Percentiles rank a stretch among this genome's conserved stretches.
These are phyloP conservation scores for Karstenula rhodostoma DNA, from an alignment of 2,329 filamentous ascomycete species.

Conservation along the genomic window DNA sequence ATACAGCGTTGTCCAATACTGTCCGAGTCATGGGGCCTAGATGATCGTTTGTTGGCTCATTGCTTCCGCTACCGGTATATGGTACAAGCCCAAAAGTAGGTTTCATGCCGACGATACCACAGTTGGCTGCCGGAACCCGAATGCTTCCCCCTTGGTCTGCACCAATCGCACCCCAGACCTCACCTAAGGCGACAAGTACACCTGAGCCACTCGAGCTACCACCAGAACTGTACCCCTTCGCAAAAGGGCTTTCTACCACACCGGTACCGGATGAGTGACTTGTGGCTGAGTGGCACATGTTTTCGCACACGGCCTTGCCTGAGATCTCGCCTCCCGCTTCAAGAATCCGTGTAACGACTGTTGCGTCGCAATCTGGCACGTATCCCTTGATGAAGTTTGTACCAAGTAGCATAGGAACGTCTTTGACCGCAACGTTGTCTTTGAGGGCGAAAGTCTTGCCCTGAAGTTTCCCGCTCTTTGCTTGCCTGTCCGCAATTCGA, in stretches of 20 bases:
- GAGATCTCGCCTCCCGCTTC: conserved; percentile 36
- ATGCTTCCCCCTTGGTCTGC: conserved; percentile 61
- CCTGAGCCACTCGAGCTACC: conserved; percentile 60
- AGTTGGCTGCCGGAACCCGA: conserved; percentile 53
- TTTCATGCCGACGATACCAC: conserved; percentile 57
- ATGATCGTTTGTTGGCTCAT: conserved; percentile 62
- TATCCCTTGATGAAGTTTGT: conserved; percentile 36
- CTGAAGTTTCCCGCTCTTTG: conserved; percentile 41
- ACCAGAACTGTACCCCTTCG: conserved; percentile 57
- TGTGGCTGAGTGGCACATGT: conserved; percentile 42
- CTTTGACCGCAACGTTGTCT: conserved; percentile 44
- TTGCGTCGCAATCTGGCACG: conserved; percentile 38
- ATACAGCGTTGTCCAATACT: conserved; percentile 53
- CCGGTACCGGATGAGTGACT: conserved; percentile 50
- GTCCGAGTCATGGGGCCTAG: conserved; percentile 55
- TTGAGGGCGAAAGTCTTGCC: conserved; percentile 47
- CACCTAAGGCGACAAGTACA: conserved; percentile 55
- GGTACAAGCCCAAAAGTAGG: conserved; percentile 63
- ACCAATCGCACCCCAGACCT: conserved; percentile 57
- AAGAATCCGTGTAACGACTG: conserved; percentile 40
- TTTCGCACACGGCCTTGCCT: conserved; percentile 46
- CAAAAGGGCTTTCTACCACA: conserved; percentile 56
- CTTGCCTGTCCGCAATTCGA: conserved; percentile 42
- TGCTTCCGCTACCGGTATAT: conserved; percentile 59
- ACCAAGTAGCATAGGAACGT: conserved; percentile 43